A percentile compares a stretch with the other conserved stretches of the same genome.
These are phyloP conservation scores for Chaetomiaceae sp. DNA, from an alignment of 2,329 filamentous ascomycete genomes.

Conservation along the genomic window DNA sequence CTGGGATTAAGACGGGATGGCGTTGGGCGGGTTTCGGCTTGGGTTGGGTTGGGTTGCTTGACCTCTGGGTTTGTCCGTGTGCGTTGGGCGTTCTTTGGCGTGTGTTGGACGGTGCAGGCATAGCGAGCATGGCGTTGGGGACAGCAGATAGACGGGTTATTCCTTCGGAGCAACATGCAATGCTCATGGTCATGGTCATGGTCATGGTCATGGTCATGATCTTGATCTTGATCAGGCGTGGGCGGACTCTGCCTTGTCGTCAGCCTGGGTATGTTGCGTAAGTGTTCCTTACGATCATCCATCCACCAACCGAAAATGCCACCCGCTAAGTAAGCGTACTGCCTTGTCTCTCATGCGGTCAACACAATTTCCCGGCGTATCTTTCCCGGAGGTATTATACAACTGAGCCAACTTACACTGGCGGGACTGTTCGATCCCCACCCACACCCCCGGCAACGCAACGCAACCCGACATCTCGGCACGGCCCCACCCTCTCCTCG, in stretches of 20 bases:
- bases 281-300: background rate
- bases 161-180: background rate
- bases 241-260: background rate
- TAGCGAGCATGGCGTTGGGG: slow-evolving; percentile 10
- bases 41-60: no score
- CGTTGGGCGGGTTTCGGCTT: no score
- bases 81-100: background rate
- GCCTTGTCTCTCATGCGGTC: no score
- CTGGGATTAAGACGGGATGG: no score
- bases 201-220: no score
- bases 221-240: no score
- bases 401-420: no score
- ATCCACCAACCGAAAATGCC: no score
- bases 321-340: no score
- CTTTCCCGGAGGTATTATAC: no score
- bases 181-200: background rate
- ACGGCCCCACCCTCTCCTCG: slow-evolving; percentile 3
- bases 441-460: background rate
- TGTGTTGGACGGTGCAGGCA: background rate
- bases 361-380: no score
- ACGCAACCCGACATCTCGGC: slow-evolving; percentile 1
- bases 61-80: background rate
- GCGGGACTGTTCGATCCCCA: no score
- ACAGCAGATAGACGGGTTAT: slow-evolving; percentile 3
- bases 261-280: background rate